Evolutionary conservation across 129 eudicot genomes (phyloP), one percentile per base, ranked within the genome.

Genomic region (Flaveria ramosissima): DNA sequence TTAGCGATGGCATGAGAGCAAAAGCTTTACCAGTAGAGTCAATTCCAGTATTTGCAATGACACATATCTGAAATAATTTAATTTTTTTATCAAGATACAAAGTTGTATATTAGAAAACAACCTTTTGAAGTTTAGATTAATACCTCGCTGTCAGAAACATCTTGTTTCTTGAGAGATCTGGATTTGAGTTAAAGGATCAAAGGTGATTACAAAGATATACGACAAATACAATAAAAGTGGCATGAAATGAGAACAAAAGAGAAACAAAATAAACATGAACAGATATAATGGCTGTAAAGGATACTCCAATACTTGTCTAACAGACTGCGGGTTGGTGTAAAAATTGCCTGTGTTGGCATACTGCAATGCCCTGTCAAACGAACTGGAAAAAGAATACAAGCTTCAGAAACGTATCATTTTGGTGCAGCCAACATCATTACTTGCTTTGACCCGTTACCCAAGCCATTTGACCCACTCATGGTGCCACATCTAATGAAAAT

Each of bases 341-440:
- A 68, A 74, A 62, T 75, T 83, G 73, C 85, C 86, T 48, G 84
- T 84, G 78, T 72, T 87, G 72, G 96, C 97, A 87, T 85, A 88
- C 72, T 83, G 91, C 74, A 93, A 78, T 50, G 92, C 98, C 85
- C 81, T 88, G 85, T 93, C 96, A 84, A 93, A 93, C 17, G 96
- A 84, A 64, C 96, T 92, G 84, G 56, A 46, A 75, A 47, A 19
- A 65, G n/a, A 10, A 9, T n/a, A 21, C 62, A 55, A n/a, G 17
- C 24, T 75, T 75, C 70, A 75, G 61, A 61, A 63, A 15, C 7
- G 46, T 32, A 7, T 63, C 50, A 66, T 66, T 36, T 66, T 17
- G 27, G 16, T 24, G 24, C 23, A 64, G 30, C 67, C 67, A 1
- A 9, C 13, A 61, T 61, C 41, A 26, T 16, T 9, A 70, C 20